Evolutionary conservation across 345 rosid species (phyloP).

Genomic region (Eucalyptus erythrocorys): DNA sequence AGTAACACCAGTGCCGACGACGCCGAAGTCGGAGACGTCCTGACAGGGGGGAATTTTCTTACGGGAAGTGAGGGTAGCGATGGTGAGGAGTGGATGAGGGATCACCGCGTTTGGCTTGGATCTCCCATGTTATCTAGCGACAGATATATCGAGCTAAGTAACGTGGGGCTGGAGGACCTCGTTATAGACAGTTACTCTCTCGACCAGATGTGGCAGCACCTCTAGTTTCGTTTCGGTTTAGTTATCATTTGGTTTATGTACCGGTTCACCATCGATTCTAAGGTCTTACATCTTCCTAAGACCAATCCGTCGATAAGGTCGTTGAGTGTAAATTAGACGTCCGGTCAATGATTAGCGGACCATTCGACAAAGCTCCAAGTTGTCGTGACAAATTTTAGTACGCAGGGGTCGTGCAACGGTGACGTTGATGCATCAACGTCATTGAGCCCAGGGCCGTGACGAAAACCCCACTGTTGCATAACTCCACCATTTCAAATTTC

Average conservation of each 20-base stretch:
- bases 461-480: no score
- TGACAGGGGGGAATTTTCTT: neutral
- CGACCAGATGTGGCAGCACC: neutral
- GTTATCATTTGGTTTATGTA: neutral
- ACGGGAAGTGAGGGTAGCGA: neutral
- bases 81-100: neutral
- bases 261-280: neutral
- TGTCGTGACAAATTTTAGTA: no score
- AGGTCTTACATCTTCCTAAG: neutral
- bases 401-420: no score
- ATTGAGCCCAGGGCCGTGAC: no score
- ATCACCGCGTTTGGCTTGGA: neutral
- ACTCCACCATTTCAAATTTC: no score
- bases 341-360: neutral
- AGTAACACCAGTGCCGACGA: no score
- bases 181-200: neutral
- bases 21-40: neutral
- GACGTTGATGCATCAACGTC: no score
- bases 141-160: neutral
- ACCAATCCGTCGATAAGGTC: neutral
- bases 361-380: neutral
- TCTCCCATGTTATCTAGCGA: neutral
- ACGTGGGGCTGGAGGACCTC: neutral
- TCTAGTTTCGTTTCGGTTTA: neutral
- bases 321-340: neutral